These are phyloP conservation scores for Exophiala dermatitidis DNA, from an alignment of 2,329 filamentous ascomycete species.

Conservation along the genomic window DNA sequence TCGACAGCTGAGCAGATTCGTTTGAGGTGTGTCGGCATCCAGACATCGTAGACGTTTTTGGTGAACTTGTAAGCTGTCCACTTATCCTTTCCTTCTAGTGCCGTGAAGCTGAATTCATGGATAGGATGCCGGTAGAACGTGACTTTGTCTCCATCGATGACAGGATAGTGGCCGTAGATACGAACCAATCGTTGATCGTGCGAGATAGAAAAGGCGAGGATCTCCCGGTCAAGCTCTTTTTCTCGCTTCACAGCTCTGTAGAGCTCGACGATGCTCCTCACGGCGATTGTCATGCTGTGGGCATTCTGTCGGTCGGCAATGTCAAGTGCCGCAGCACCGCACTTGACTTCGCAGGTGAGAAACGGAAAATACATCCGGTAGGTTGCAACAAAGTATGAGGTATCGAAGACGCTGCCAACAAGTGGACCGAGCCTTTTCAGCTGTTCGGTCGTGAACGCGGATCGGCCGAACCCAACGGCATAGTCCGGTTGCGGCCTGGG, in stretches of 20 bases:
- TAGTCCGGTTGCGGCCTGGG: constrained; percentile 34
- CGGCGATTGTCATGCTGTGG: constrained; percentile 31
- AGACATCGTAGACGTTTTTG: constrained; percentile 34
- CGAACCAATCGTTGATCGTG: constrained; percentile 31
- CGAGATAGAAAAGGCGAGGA: constrained; percentile 42
- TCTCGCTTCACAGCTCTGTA: constrained; percentile 27
- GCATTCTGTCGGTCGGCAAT: constrained; percentile 30
- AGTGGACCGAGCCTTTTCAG: constrained; percentile 37
- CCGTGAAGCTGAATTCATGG: constrained; percentile 31
- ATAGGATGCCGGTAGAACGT: constrained; percentile 39
- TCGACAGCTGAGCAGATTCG: constrained; percentile 36
- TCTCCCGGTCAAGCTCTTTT: constrained; percentile 36
- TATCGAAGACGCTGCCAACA: constrained; percentile 34
- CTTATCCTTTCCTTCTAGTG: constrained; percentile 31
- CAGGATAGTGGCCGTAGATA: constrained; percentile 40
- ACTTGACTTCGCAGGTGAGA: constrained; percentile 45
- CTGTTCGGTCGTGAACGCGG: constrained; percentile 41
- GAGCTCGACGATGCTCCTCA: constrained; percentile 31
- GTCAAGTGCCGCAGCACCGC: constrained; percentile 32
- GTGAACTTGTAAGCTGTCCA: constrained; percentile 36
- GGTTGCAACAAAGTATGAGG: constrained; percentile 41
- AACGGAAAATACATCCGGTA: constrained; percentile 47
- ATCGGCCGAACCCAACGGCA: constrained; percentile 30
- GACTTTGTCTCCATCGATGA: constrained; percentile 31
- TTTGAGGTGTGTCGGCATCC: constrained; percentile 34